Evolutionary conservation across 441 rosid species (phyloP).

Genomic region (Bruguiera hainesii): DNA sequence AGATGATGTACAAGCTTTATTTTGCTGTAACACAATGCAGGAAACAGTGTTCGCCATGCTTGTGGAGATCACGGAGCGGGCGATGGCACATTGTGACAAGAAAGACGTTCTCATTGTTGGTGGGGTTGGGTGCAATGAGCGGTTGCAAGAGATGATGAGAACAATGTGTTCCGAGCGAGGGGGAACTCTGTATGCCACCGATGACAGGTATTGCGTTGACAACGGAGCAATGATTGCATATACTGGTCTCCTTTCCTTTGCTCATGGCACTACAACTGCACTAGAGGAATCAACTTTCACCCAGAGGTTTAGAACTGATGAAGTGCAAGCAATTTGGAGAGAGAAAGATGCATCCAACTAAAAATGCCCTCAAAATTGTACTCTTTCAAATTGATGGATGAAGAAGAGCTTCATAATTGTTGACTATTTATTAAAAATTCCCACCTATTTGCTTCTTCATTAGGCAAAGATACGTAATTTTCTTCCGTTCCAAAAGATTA

Average conservation of each 20-base stretch:
- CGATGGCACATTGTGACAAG: slow-evolving; percentile 96
- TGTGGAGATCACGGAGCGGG: slow-evolving; percentile 92
- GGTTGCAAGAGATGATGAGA: slow-evolving; percentile 96
- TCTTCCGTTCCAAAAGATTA: no score
- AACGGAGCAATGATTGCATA: slow-evolving; percentile 98
- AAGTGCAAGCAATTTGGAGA: slow-evolving; percentile 89
- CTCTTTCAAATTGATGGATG: no score
- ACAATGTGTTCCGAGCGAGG: slow-evolving; percentile 85
- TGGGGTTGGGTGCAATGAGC: slow-evolving; percentile 93
- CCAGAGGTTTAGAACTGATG: slow-evolving; percentile 84
- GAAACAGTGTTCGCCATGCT: slow-evolving; percentile 93
- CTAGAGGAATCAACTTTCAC: slow-evolving; percentile 87
- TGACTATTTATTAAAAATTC: no score
- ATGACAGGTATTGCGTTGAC: slow-evolving; percentile 85
- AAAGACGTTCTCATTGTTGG: slow-evolving; percentile 90
- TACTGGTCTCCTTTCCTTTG: slow-evolving; percentile 79
- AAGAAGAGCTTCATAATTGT: no score
- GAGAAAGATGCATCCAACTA: slow-evolving; percentile 43
- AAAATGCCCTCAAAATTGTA: not conserved
- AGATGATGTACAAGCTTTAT: not conserved
- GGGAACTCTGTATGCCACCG: slow-evolving; percentile 78
- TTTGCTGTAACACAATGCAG: slow-evolving; percentile 27
- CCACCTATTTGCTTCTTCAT: no score
- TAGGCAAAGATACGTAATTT: no score
- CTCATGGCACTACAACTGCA: slow-evolving; percentile 62